These are phyloP conservation scores for Candida tammaniensis DNA, from an alignment of 805 yeast species.

Conservation along the genomic window DNA sequence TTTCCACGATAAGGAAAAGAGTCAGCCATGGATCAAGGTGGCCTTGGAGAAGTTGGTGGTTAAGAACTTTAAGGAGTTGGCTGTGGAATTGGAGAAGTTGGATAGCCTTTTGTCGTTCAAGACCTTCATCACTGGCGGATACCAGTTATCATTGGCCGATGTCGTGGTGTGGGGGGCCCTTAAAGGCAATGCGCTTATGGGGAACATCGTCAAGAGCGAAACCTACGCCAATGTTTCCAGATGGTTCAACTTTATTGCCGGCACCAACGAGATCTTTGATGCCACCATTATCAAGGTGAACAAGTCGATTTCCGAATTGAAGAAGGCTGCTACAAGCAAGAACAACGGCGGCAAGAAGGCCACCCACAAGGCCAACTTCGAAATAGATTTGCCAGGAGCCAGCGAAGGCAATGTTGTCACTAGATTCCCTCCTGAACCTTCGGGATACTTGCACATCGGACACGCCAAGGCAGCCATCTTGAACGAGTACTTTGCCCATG, in stretches of 20 bases:
- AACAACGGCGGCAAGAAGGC: slow-evolving; percentile 67
- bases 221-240: slow-evolving; percentile 84
- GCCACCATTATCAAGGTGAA: slow-evolving; percentile 63
- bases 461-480: slow-evolving; percentile 98
- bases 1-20: slow-evolving; percentile 30
- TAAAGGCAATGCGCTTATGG: slow-evolving; percentile 91
- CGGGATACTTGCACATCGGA: slow-evolving; percentile 98
- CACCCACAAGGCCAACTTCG: slow-evolving; percentile 90
- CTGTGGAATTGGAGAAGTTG: slow-evolving; percentile 72
- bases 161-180: slow-evolving; percentile 90
- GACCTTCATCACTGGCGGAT: slow-evolving; percentile 65
- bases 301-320: slow-evolving; percentile 68
- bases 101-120: slow-evolving; percentile 84
- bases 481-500: slow-evolving; percentile 94
- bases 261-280: slow-evolving; percentile 65
- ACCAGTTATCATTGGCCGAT: slow-evolving; percentile 72
- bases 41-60: slow-evolving; percentile 67
- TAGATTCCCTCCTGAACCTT: slow-evolving; percentile 99
- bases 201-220: slow-evolving; percentile 81
- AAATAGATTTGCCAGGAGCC: slow-evolving; percentile 90
- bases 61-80: slow-evolving; percentile 85
- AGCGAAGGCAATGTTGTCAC: slow-evolving; percentile 94
- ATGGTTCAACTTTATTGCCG: slow-evolving; percentile 86
- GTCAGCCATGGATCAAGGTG: slow-evolving; percentile 64
- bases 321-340: slow-evolving; percentile 56